Evolutionary conservation across 2,329 filamentous ascomycete species (phyloP).

Genomic region (Phaeoacremonium minimum): DNA sequence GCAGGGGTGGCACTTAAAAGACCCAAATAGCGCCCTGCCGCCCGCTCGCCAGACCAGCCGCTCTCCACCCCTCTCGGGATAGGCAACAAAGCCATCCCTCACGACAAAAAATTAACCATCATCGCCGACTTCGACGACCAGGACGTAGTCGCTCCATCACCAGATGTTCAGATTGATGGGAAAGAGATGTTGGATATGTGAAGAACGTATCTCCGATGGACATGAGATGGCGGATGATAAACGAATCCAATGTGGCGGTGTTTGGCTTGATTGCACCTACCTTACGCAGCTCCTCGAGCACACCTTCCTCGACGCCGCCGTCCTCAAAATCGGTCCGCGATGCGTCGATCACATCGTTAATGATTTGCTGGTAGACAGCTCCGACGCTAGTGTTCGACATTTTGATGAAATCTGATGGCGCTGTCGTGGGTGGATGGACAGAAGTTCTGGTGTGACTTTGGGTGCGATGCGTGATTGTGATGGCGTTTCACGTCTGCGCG

Average conservation of each 20-base stretch:
- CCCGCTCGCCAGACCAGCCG: conserved; percentile 35
- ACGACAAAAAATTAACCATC: too few relatives aligned
- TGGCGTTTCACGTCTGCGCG: too few relatives aligned
- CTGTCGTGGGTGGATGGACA: not conserved
- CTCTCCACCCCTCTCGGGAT: conserved; percentile 29
- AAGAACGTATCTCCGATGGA: too few relatives aligned
- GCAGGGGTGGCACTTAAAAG: conserved; percentile 41
- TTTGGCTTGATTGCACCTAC: too few relatives aligned
- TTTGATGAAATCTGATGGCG: conserved; percentile 16
- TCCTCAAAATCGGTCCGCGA: conserved; percentile 97
- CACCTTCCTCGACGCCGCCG: conserved; percentile 82
- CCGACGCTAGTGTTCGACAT: conserved; percentile 65
- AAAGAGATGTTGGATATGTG: too few relatives aligned
- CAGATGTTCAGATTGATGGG: too few relatives aligned
- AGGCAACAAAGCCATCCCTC: conserved; percentile 3
- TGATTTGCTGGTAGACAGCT: conserved; percentile 73
- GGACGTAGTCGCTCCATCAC: too few relatives aligned
- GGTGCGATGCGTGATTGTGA: too few relatives aligned
- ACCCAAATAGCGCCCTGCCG: conserved; percentile 50
- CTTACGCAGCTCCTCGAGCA: conserved; percentile 81
- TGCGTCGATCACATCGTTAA: conserved; percentile 83
- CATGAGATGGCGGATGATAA: conserved; percentile 9
- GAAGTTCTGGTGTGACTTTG: too few relatives aligned
- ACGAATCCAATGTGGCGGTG: too few relatives aligned
- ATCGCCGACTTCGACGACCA: too few relatives aligned